Conservation (phyloP, 2,329 filamentous ascomycete genomes). For the Sordariomycetes sp. region DNA sequence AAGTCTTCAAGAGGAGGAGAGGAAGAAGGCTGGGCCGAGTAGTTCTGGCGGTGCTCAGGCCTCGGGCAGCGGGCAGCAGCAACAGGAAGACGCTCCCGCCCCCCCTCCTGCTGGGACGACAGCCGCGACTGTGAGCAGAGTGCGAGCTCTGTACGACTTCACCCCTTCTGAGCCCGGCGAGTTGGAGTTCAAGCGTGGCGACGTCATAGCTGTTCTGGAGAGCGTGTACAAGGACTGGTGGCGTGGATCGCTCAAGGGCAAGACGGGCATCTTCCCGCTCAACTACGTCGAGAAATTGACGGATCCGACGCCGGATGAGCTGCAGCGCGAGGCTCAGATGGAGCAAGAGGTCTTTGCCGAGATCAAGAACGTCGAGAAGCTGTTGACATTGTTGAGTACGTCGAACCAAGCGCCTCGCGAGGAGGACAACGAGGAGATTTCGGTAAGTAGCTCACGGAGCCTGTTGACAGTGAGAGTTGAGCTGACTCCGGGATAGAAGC, state of each 20-base stretch:
- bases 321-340: constrained; percentile 94
- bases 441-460: constrained; percentile 36
- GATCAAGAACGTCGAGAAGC: constrained; percentile 55
- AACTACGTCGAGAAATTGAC: constrained; percentile 98
- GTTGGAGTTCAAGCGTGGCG: constrained; percentile 91
- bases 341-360: constrained; percentile 63
- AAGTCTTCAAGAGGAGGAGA: constrained; percentile 80
- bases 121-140: constrained; percentile 89
- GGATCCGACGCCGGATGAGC: constrained; percentile 87
- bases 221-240: constrained; percentile 99
- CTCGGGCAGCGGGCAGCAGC: constrained; percentile 20
- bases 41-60: constrained; percentile 17
- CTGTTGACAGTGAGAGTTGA: background rate
- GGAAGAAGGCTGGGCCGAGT: constrained; percentile 39
- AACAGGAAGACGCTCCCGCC: constrained; percentile 30
- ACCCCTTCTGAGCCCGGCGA: constrained; percentile 89
- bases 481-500: constrained; percentile 43
- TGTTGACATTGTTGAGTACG: constrained; percentile 85
- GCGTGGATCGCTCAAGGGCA: constrained; percentile 88
- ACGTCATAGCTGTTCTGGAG: constrained; percentile 93
- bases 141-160: constrained; percentile 91
- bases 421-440: constrained; percentile 96
- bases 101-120: constrained; percentile 75
- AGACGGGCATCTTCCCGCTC: constrained; percentile 94
- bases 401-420: constrained; percentile 71